Evolutionary conservation across 257 asterid genomes (phyloP).

Genomic region (Gentiana macrophylla): DNA sequence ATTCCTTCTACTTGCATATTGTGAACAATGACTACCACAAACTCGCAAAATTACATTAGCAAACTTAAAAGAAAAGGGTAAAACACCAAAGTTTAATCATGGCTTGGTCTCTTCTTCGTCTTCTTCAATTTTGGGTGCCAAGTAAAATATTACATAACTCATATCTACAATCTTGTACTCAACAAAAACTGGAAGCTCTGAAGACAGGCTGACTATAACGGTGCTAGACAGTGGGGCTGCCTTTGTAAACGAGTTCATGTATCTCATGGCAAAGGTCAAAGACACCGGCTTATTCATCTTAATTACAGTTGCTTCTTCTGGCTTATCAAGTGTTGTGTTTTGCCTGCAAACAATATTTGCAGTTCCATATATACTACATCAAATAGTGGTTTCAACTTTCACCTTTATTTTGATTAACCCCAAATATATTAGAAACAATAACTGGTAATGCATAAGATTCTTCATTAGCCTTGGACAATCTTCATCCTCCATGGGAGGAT

Average conservation of each 20-base stretch:
- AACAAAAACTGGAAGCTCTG: conserved; percentile 81
- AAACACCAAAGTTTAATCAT: no score
- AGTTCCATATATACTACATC: no score
- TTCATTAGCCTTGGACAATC: no score
- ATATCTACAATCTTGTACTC: conserved; percentile 92
- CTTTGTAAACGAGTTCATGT: conserved; percentile 71
- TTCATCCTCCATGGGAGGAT: no score
- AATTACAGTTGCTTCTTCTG: conserved; percentile 65
- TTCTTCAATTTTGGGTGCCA: conserved; percentile 91
- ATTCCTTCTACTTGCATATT: no score
- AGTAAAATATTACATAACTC: conserved; percentile 66
- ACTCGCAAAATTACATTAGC: no score
- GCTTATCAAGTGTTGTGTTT: conserved; percentile 88
- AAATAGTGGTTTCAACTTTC: no score
- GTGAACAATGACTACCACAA: no score
- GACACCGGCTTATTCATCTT: conserved; percentile 91
- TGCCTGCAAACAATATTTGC: conserved; percentile 80
- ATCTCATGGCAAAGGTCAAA: conserved; percentile 63
- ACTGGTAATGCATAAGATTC: no score
- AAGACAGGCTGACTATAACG: conserved; percentile 64
- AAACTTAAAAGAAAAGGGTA: no score
- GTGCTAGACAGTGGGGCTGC: conserved; percentile 63
- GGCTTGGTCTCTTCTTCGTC: conserved; percentile 64
- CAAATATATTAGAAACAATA: no score
- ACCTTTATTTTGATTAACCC: no score